Evolutionary conservation across 1,284 basidiomycete genomes (phyloP).

Genomic region (Cronartium ribicola): DNA sequence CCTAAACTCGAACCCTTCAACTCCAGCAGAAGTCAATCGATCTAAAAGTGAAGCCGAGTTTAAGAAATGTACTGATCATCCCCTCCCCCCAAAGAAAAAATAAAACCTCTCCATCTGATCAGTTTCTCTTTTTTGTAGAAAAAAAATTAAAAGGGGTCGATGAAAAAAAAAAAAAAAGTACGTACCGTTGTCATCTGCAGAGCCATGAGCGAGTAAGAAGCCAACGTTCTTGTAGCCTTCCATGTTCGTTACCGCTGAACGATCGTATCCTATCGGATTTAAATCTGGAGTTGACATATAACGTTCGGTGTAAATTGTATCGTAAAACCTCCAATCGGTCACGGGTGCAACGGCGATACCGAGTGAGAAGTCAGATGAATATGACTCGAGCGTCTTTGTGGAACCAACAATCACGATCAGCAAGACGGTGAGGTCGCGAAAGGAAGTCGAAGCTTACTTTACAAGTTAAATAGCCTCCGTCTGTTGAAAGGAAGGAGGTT

Average conservation of each 20-base stretch:
- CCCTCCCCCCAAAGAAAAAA: neutral
- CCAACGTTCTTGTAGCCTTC: slow-evolving; percentile 73
- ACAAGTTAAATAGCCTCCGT: slow-evolving; percentile 86
- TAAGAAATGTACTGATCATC: slow-evolving; percentile 68
- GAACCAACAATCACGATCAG: slow-evolving; percentile 26
- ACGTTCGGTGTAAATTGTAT: slow-evolving; percentile 89
- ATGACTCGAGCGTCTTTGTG: slow-evolving; percentile 54
- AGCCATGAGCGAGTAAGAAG: slow-evolving; percentile 83
- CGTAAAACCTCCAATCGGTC: slow-evolving; percentile 59
- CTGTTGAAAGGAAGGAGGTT: slow-evolving; percentile 60
- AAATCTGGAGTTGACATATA: slow-evolving; percentile 80
- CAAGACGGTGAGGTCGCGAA: neutral
- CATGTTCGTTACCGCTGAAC: slow-evolving; percentile 76
- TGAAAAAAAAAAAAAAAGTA: neutral
- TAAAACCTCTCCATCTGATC: neutral
- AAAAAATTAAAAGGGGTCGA: neutral
- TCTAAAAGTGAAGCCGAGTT: slow-evolving; percentile 87
- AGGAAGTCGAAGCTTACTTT: slow-evolving; percentile 61
- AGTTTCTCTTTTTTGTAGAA: too few relatives aligned
- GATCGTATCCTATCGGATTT: slow-evolving; percentile 77
- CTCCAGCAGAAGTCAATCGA: slow-evolving; percentile 72
- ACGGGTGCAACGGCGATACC: slow-evolving; percentile 75
- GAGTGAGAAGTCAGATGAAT: slow-evolving; percentile 76
- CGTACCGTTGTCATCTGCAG: slow-evolving; percentile 76
- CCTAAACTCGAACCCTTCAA: slow-evolving; percentile 78